A percentile compares a stretch with the other conserved stretches of the same genome.
These are phyloP conservation scores for Dispira simplex DNA, from an alignment of 192 early-diverging fungal species.

Conservation along the genomic window DNA sequence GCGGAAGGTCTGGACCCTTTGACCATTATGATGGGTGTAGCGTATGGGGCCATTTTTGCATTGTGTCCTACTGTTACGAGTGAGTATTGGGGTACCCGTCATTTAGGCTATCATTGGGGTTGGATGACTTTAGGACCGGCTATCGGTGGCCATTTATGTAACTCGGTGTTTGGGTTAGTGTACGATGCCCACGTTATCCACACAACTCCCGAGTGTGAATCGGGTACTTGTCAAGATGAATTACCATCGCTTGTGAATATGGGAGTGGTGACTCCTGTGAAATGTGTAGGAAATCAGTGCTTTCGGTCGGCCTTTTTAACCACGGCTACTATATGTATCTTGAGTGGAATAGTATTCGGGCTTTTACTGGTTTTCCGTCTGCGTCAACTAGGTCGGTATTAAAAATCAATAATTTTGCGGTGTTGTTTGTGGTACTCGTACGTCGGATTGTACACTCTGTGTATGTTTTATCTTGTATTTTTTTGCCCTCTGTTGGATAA, in stretches of 20 bases:
- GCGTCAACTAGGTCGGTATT: background rate
- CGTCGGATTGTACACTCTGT: too few relatives aligned
- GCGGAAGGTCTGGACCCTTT: conserved; percentile 21
- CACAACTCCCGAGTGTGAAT: background rate
- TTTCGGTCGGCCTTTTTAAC: conserved; percentile 23
- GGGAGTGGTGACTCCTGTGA: conserved; percentile 11
- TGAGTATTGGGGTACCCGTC: conserved; percentile 31
- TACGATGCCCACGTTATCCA: conserved; percentile 27
- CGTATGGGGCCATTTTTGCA: conserved; percentile 29
- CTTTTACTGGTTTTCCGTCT: background rate
- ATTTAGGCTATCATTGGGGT: conserved; percentile 37
- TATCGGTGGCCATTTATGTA: conserved; percentile 44
- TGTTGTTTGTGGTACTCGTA: too few relatives aligned
- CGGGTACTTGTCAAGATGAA: background rate
- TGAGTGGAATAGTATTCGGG: conserved; percentile 3
- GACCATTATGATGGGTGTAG: conserved; percentile 20
- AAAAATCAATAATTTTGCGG: background rate
- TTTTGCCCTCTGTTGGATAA: too few relatives aligned
- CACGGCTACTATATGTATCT: conserved; percentile 16
- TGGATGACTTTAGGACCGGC: conserved; percentile 38
- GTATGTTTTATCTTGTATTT: too few relatives aligned
- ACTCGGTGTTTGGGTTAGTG: conserved; percentile 39
- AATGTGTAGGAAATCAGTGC: conserved; percentile 12
- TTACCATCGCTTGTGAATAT: conserved; percentile 6
- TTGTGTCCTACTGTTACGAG: conserved; percentile 26